Evolutionary conservation across 768 basidiomycete genomes (phyloP), one percentile per base, ranked within the genome.

Genomic region (Mycena rebaudengoi): DNA sequence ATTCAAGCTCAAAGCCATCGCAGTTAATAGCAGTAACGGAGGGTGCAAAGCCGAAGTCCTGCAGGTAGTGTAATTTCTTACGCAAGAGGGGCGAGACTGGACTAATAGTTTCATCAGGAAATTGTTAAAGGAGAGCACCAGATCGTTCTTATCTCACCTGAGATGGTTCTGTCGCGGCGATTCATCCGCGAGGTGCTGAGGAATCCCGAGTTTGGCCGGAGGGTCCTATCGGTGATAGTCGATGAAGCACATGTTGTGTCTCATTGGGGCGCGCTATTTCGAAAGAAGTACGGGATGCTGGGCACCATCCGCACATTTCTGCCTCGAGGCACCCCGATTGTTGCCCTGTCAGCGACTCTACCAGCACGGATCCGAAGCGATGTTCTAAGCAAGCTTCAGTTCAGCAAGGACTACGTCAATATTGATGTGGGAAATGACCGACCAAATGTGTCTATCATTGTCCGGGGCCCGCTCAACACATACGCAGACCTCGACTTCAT

Each of bases 191-290:
- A 62, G 1, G 72, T 80, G 7, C 32, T 78, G 1, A 65, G 69
- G 2, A 72, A 75, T 3, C 2, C 69, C 0, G 62, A 62, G 33
- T 72, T 78, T 48, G 51, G 23, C 10, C 39, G 37, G 0, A 55
- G 71, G 0, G 26, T 75, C 5, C 62, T 78, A 4, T 72, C 74
- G 5, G 65, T 79, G 0, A 62, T 80, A 2, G 55, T 79, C 14
- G 77, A 79, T 44, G 76, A 80, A 62, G 76, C 76, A 0, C 79
- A 80, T 53, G 73, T 73, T 52, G 65, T 80, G 2, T 77, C 76
- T 0, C 76, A 78, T 39, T 80, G 78, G 78, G 78, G 78, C 0
- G 62, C 64, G 10, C 62, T 67, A n/a, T n/a, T n/a, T n/a, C n/a
- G n/a, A n/a, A n/a, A n/a, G n/a, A n/a, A n/a, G n/a, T n/a, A n/a